Conservation (phyloP, 116 monocot species). For the Cymodocea nodosa region DNA sequence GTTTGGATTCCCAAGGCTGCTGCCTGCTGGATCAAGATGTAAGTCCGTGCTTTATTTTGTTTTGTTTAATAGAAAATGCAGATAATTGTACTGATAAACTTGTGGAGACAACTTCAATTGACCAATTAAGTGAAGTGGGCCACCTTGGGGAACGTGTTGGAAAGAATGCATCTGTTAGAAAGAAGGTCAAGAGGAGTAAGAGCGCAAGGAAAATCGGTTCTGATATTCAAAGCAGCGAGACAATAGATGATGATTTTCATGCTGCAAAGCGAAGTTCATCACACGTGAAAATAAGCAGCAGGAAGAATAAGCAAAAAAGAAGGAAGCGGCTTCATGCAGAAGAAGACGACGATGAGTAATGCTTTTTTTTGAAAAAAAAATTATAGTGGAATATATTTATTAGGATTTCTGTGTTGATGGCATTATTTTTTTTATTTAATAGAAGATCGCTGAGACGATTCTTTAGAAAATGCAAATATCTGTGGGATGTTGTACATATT, state of each 20-base stretch:
- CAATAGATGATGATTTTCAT: neutral
- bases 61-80: neutral
- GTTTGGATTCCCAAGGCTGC: neutral
- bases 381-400: too few relatives aligned
- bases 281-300: conserved; percentile 1
- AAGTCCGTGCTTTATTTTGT: neutral
- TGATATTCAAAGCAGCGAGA: neutral
- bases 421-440: too few relatives aligned
- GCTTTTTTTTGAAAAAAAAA: neutral
- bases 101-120: neutral
- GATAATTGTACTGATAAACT: neutral
- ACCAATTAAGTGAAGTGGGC: neutral
- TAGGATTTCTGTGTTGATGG: too few relatives aligned
- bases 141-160: neutral
- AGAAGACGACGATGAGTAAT: neutral
- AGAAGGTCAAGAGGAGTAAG: neutral
- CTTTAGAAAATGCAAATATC: too few relatives aligned
- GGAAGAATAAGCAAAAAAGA: neutral
- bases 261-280: neutral
- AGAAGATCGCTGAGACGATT: too few relatives aligned
- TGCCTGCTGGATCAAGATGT: neutral
- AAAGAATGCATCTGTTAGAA: neutral
- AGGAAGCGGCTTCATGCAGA: neutral
- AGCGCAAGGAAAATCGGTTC: neutral
- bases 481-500: too few relatives aligned